Evolutionary conservation across 495 filamentous ascomycete genomes (phyloP), one percentile per base, ranked within the genome.

Genomic region (Podospora pseudopauciseta): DNA sequence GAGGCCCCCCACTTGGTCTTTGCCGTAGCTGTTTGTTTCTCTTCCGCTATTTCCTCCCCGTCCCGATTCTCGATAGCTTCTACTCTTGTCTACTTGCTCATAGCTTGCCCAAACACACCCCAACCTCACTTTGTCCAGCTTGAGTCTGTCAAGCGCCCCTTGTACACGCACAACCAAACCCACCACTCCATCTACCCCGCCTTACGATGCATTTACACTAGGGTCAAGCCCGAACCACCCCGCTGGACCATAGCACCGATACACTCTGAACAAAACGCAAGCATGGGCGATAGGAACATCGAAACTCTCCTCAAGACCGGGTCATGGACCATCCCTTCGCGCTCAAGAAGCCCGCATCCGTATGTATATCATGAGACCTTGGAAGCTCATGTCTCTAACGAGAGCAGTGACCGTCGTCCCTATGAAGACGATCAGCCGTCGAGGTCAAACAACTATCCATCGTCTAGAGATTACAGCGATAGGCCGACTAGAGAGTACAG

Each of bases 281-380:
- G 64, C 15, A 83, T 81, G 80, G 79, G 74, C 65, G 73, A 77
- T 23, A 69, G 34, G 58, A 74, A 80, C 55, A 68, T 82, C 53
- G 71, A 81, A 6, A 69, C 69, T 15, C 74, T 82, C 71, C 70
- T 82, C 20, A 61, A 72, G 60, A 78, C 78, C 27, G 81, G 80
- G 62, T 81, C 81, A 53, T 82, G 76, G 77, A 76, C 74, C 60
- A 80, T 69, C 6, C n/a, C 27, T 54, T 78, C 80, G 57, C 77
- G 80, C 69, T 79, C 80, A 26, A 76, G 71, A 63, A 82, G 79
- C 66, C 79, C 77, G 28, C 71, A 76, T 60, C 70, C 73, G 81
- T 83, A 74, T 76, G 81, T 76, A 60, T n/a, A 28, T 13, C 34
- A 54, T 57, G 23, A 23, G 23, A 23, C 1, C 54, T 49, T 64